Evolutionary conservation across 257 asterid species (phyloP).

Genomic region (Forsythia viridissima): DNA sequence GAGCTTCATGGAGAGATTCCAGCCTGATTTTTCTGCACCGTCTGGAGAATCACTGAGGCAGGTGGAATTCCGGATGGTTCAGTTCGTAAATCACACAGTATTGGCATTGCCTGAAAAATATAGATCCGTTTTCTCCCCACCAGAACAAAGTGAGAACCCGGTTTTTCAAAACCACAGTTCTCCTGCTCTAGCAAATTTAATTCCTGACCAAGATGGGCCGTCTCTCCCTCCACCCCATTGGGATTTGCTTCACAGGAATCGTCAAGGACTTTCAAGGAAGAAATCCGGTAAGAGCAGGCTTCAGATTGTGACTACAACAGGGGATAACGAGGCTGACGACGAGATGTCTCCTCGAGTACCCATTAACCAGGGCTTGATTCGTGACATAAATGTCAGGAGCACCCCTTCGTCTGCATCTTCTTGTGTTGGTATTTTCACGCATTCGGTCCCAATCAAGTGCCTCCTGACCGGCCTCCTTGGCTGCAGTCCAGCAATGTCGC

Average conservation of each 20-base stretch:
- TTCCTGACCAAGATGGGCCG: slow-evolving; percentile 54
- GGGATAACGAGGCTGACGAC: slow-evolving; percentile 92
- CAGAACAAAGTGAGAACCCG: slow-evolving; percentile 57
- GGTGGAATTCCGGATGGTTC: slow-evolving; percentile 93
- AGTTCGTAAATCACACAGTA: slow-evolving; percentile 74
- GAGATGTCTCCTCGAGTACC: slow-evolving; percentile 95
- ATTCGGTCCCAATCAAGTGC: slow-evolving; percentile 77
- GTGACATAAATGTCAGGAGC: slow-evolving; percentile 51
- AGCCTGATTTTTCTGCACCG: slow-evolving; percentile 88
- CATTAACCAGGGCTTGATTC: slow-evolving; percentile 38
- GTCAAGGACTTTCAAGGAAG: slow-evolving; percentile 61
- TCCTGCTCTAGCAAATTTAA: slow-evolving; percentile 36
- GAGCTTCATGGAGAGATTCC: slow-evolving; percentile 72
- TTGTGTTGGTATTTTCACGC: slow-evolving; percentile 82
- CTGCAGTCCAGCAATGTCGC: slow-evolving; percentile 71
- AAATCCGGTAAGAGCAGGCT: slow-evolving; percentile 97
- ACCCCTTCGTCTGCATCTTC: slow-evolving; percentile 39
- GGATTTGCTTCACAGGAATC: slow-evolving; percentile 61
- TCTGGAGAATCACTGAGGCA: slow-evolving; percentile 96
- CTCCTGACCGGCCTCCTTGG: slow-evolving; percentile 84
- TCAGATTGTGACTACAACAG: slow-evolving; percentile 76
- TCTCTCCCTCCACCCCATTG: slow-evolving; percentile 51
- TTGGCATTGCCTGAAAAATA: slow-evolving; percentile 71
- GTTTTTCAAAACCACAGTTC: slow-evolving; percentile 36
- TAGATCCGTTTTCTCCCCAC: slow-evolving; percentile 77